Base-by-base conservation (phyloP, 495 filamentous ascomycete species). In the Rhypophila decipiens region DNA sequence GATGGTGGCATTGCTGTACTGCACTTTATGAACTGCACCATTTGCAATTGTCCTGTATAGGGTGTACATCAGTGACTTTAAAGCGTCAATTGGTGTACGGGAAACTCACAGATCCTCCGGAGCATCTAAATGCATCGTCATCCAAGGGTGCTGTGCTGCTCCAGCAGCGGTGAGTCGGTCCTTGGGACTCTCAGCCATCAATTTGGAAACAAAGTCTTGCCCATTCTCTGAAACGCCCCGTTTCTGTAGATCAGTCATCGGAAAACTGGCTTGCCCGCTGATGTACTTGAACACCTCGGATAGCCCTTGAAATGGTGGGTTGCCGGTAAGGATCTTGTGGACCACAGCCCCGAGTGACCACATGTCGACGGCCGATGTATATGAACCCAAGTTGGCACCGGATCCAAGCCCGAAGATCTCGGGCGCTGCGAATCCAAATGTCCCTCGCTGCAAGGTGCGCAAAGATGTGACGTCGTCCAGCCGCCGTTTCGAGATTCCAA, bases 401-500 rank as follows among this genome's bases (percentile, higher is more conserved):
- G 10, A 4, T 13, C 11, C 21, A 24, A 51, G 22, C 12, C 49
- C 46, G 9, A 42, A 24, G 17, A 40, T 19, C 36, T 58, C 52
- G 2, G 56, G 56, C 13, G 55, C 55, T 4, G 43, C 46, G 17
- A 43, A 58, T 19, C 46, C 48, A 4, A 46, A 23, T 2, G 49
- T 58, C 3, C 56, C 56, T 31, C 24, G 40, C 13, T 47, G 31
- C 12, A 40, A 34, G 2, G 55, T 58, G 12, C 40, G 22, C 7
- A 50, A 35, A 2, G 35, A 39, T 5, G 44, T 46, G 18, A 40
- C 23, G 1, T 52, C 56, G 10, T 47, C 41, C 10, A 43, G 40
- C 0, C 47, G 37, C 5, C 50, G 37, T 36, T 45, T 50, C 64
- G 59, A 61, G 39, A 78, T 69, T 0, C 75, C 75, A 44, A 79